A percentile compares a stretch with the other conserved stretches of the same genome.
Evolutionary conservation across 2,329 filamentous ascomycete species (phyloP).

Genomic region (Calonectria hawksworthii): DNA sequence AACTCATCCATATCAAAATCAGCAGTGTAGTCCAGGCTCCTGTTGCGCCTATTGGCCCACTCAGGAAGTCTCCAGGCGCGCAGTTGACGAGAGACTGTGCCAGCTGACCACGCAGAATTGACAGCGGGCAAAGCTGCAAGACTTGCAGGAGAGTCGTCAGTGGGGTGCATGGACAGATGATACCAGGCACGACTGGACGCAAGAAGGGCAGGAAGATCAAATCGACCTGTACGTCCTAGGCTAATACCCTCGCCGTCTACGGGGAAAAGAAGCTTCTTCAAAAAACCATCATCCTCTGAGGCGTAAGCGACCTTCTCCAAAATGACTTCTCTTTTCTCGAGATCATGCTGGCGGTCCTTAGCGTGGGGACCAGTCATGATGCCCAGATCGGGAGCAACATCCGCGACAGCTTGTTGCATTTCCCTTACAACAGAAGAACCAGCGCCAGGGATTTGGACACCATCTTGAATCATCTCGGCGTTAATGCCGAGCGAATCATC

Average conservation of each 20-base stretch:
- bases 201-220: conserved; percentile 82
- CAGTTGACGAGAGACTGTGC: conserved; percentile 91
- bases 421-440: conserved; percentile 89
- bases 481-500: conserved; percentile 96
- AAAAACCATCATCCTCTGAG: conserved; percentile 84
- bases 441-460: conserved; percentile 79
- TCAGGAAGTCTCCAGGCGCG: conserved; percentile 94
- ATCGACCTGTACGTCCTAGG: conserved; percentile 81
- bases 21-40: conserved; percentile 93
- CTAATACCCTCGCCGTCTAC: conserved; percentile 82
- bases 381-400: conserved; percentile 84
- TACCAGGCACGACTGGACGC: conserved; percentile 94
- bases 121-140: conserved; percentile 79
- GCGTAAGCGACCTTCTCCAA: conserved; percentile 90
- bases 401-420: conserved; percentile 85
- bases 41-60: conserved; percentile 95
- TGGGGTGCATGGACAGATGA: conserved; percentile 91
- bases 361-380: conserved; percentile 77
- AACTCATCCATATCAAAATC: conserved; percentile 98
- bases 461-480: conserved; percentile 96
- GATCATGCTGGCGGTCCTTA: conserved; percentile 81
- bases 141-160: conserved; percentile 83
- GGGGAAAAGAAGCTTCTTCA: conserved; percentile 87
- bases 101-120: conserved; percentile 93
- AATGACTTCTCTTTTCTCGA: conserved; percentile 86